These are phyloP conservation scores for Boletus insuetus DNA, from an alignment of 768 basidiomycete genomes.

Conservation along the genomic window DNA sequence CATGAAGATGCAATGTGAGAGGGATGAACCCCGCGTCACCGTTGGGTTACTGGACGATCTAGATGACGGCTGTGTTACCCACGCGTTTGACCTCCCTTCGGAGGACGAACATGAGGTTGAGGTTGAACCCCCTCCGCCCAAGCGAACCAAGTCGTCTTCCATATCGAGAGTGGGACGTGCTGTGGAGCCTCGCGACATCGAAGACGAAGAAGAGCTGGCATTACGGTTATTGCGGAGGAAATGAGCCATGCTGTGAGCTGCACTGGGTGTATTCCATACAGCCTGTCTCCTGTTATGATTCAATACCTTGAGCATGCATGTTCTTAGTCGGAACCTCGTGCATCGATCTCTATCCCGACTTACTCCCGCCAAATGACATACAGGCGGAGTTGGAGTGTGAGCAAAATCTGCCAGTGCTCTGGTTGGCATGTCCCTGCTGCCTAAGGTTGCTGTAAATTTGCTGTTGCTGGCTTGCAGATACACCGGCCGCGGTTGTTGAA, in stretches of 20 bases:
- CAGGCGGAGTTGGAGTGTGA: slow-evolving; percentile 2
- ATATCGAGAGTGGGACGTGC: slow-evolving; percentile 29
- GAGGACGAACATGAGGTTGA: slow-evolving; percentile 37
- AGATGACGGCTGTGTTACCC: slow-evolving; percentile 72
- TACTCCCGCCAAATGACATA: not conserved
- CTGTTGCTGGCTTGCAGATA: slow-evolving; percentile 1
- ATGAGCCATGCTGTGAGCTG: slow-evolving; percentile 12
- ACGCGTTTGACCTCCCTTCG: slow-evolving; percentile 57
- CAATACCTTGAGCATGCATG: too few species aligned
- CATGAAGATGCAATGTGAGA: slow-evolving; percentile 25
- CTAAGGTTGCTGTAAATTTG: slow-evolving; percentile 16
- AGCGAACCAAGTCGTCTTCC: slow-evolving; percentile 30
- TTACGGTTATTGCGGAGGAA: slow-evolving; percentile 49
- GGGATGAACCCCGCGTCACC: slow-evolving; percentile 19
- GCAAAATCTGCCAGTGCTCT: slow-evolving; percentile 11
- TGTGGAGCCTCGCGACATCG: slow-evolving; percentile 32
- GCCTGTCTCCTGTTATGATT: not conserved
- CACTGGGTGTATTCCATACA: slow-evolving; percentile 1
- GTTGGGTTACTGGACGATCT: slow-evolving; percentile 43
- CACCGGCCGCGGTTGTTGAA: not conserved
- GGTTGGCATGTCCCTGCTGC: not conserved
- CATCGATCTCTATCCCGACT: not conserved
- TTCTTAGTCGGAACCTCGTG: too few species aligned
- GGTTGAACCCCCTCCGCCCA: slow-evolving; percentile 26
- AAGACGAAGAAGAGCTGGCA: slow-evolving; percentile 65